Evolutionary conservation across 805 yeast species (phyloP).

Genomic region (Saccharomycopsis sp.): DNA sequence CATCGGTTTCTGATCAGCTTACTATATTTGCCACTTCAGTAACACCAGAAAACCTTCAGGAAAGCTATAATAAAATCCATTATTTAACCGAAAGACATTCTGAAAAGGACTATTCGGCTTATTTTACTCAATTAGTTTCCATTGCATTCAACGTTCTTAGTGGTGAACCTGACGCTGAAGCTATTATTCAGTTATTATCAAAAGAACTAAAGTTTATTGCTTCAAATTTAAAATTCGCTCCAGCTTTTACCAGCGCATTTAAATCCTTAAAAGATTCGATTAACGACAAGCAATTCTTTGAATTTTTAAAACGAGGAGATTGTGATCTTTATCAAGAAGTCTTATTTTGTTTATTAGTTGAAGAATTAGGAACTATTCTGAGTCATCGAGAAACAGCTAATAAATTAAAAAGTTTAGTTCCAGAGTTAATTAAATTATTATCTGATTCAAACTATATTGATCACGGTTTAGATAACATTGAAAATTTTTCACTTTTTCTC

Average conservation of each 20-base stretch:
- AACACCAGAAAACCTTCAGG: slow-evolving; percentile 34
- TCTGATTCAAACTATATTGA: neutral
- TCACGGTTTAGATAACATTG: slow-evolving; percentile 8
- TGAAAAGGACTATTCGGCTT: slow-evolving; percentile 26
- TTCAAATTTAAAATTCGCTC: slow-evolving; percentile 19
- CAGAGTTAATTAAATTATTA: slow-evolving; percentile 4
- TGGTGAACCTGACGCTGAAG: neutral
- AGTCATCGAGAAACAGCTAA: slow-evolving; percentile 17
- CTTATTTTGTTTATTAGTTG: slow-evolving; percentile 22
- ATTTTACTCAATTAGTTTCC: slow-evolving; percentile 28
- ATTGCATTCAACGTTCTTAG: slow-evolving; percentile 5
- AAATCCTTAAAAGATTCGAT: slow-evolving; percentile 27
- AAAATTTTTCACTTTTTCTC: slow-evolving; percentile 13
- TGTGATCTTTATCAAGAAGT: slow-evolving; percentile 25
- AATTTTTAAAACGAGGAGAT: slow-evolving; percentile 24
- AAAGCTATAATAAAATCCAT: slow-evolving; percentile 39
- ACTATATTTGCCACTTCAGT: slow-evolving; percentile 43
- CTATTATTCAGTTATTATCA: slow-evolving; percentile 21
- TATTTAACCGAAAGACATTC: slow-evolving; percentile 35
- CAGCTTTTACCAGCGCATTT: slow-evolving; percentile 24
- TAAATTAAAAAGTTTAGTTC: neutral
- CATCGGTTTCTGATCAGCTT: slow-evolving; percentile 41
- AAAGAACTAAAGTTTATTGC: slow-evolving; percentile 26
- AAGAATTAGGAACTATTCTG: slow-evolving; percentile 9
- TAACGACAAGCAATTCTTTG: slow-evolving; percentile 30